Evolutionary conservation across 805 yeast genomes (phyloP).

Genomic region (Metschnikowia vanudenii): DNA sequence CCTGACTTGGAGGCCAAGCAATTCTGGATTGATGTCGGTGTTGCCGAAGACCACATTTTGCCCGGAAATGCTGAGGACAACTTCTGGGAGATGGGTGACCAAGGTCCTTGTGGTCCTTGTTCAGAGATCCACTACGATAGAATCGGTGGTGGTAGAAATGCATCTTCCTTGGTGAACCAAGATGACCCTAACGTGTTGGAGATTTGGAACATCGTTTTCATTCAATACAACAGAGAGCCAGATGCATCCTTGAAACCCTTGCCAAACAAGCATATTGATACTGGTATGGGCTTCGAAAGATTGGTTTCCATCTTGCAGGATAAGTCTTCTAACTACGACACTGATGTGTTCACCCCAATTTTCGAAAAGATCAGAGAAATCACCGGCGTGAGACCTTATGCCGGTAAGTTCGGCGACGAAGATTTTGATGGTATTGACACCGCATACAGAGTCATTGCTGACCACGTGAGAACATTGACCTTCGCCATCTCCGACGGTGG

Average conservation of each 20-base stretch:
- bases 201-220: conserved; percentile 97
- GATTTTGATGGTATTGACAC: conserved; percentile 95
- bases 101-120: conserved; percentile 99
- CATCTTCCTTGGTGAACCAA: conserved; percentile 82
- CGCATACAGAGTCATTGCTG: conserved; percentile 97
- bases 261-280: conserved; percentile 95
- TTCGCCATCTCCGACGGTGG: conserved; percentile 98
- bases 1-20: conserved; percentile 94
- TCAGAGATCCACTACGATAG: conserved; percentile 97
- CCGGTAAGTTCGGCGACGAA: conserved; percentile 90
- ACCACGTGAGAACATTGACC: conserved; percentile 95
- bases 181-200: conserved; percentile 98
- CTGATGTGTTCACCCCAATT: conserved; percentile 92
- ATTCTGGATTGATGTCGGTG: conserved; percentile 85
- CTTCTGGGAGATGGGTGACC: conserved; percentile 99
- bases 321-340: conserved; percentile 90
- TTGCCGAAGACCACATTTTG: conserved; percentile 84
- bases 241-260: conserved; percentile 75
- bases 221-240: conserved; percentile 93
- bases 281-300: conserved; percentile 99
- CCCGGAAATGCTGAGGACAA: conserved; percentile 91
- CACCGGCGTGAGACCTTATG: conserved; percentile 87
- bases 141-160: conserved; percentile 98
- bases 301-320: conserved; percentile 91
- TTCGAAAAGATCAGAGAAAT: conserved; percentile 85